Conservation (phyloP, 352 stramenopile species). For the Pythium plurisporium region DNA sequence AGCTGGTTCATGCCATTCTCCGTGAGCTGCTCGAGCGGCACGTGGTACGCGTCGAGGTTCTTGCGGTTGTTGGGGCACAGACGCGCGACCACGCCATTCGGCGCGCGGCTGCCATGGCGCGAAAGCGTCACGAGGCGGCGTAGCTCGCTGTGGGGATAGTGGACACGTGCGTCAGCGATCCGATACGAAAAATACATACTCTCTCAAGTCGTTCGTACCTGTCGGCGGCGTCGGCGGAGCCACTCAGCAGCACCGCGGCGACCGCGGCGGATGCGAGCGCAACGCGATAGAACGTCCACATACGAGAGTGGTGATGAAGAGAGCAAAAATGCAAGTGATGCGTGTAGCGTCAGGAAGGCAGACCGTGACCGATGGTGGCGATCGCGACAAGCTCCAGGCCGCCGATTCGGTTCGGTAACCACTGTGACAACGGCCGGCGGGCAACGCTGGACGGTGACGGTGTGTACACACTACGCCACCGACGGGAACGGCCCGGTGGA, state of each 20-base stretch:
- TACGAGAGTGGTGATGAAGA: not conserved
- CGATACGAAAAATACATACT: too few relatives aligned
- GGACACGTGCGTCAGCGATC: too few relatives aligned
- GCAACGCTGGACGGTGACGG: not conserved
- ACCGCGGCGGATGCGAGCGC: constrained; percentile 1
- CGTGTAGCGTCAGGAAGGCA: not conserved
- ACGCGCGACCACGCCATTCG: constrained; percentile 52
- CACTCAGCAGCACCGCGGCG: not conserved
- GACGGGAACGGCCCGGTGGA: not conserved
- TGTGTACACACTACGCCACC: not conserved
- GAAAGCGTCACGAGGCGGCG: constrained; percentile 72
- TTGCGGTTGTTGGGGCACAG: constrained; percentile 62
- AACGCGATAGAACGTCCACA: constrained; percentile 10
- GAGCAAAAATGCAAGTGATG: not conserved
- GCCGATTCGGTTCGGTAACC: not conserved
- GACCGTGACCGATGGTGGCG: too few relatives aligned
- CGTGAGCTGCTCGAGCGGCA: constrained; percentile 76
- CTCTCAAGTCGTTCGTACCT: too few relatives aligned
- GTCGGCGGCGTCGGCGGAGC: not conserved
- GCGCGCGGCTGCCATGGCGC: constrained; percentile 68
- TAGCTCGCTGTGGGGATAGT: constrained; percentile 70
- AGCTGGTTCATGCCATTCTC: too few relatives aligned
- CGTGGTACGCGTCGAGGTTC: constrained; percentile 74
- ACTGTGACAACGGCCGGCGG: not conserved
- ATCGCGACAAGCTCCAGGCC: not conserved